Evolutionary conservation across 202 grass and related monocot species (phyloP).

Genomic region (Schoenoplectus triqueter): DNA sequence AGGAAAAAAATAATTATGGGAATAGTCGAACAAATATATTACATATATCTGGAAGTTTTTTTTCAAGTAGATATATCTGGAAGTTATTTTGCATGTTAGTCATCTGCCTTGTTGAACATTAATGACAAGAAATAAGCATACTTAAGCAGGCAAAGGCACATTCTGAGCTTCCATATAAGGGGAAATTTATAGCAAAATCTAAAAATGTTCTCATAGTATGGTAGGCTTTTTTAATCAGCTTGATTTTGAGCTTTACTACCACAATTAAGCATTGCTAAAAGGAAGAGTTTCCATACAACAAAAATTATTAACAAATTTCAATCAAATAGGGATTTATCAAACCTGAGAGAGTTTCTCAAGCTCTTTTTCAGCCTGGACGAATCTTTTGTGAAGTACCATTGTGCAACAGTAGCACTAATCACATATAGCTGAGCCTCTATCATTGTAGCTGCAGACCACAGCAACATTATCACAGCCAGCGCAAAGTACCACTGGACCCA

Average conservation of each 20-base stretch:
- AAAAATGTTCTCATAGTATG: neutral
- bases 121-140: neutral
- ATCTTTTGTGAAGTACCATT: constrained; percentile 57
- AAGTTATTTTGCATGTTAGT: neutral
- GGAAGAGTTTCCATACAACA: neutral
- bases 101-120: constrained; percentile 18
- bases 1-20: constrained; percentile 17
- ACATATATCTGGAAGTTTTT: too few species aligned
- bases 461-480: constrained; percentile 45
- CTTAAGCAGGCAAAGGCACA: neutral
- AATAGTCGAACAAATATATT: neutral
- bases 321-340: neutral
- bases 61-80: too few species aligned
- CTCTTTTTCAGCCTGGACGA: constrained; percentile 42
- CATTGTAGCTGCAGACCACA: constrained; percentile 56
- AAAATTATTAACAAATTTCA: neutral
- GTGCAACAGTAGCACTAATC: constrained; percentile 48
- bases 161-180: neutral
- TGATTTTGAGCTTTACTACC: neutral
- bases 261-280: neutral
- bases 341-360: constrained; percentile 60
- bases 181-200: neutral
- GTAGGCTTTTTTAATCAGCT: neutral
- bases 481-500: constrained; percentile 56
- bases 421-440: constrained; percentile 52